Evolutionary conservation across 139 green algal species (phyloP).

Genomic region (Chlorella sp.): DNA sequence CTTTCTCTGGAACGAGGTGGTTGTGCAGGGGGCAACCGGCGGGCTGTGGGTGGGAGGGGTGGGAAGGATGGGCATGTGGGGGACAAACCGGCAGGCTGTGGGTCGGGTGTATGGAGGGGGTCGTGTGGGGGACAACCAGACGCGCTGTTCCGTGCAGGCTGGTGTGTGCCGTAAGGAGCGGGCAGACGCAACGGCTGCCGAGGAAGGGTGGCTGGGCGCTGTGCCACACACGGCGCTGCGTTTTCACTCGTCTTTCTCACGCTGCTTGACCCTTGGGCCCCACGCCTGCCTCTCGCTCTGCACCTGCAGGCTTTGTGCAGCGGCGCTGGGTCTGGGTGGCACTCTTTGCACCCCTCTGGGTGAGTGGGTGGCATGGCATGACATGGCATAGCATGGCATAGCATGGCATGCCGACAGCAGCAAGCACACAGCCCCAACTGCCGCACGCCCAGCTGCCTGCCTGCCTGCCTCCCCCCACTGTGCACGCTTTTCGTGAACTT

Average conservation of each 20-base stretch:
- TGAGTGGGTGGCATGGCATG: neutral
- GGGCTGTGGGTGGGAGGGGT: too few species aligned
- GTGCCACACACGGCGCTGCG: too few species aligned
- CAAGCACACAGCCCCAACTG: neutral
- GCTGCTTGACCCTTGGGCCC: too few species aligned
- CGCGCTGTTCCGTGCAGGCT: too few species aligned
- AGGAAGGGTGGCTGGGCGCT: too few species aligned
- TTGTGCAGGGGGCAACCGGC: neutral
- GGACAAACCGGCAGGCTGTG: too few species aligned
- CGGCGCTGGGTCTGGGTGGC: slow-evolving; percentile 69
- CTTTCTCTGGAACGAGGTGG: neutral
- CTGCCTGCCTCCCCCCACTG: neutral
- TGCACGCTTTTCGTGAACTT: slow-evolving; percentile 79
- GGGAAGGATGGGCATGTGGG: neutral
- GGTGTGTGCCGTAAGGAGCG: too few species aligned
- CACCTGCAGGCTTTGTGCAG: slow-evolving; percentile 68
- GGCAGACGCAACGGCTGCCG: neutral
- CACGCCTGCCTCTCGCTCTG: neutral
- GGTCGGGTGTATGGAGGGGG: too few species aligned
- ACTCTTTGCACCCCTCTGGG: slow-evolving; percentile 72
- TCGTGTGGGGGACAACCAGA: neutral
- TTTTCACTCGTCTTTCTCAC: too few species aligned
- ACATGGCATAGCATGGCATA: too few species aligned
- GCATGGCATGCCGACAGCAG: too few species aligned
- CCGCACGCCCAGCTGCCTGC: neutral